Percentiles rank a stretch among this genome's conserved stretches.
These are phyloP conservation scores for Coffea eugenioides DNA, from an alignment of 257 asterid genomes.

Conservation along the genomic window DNA sequence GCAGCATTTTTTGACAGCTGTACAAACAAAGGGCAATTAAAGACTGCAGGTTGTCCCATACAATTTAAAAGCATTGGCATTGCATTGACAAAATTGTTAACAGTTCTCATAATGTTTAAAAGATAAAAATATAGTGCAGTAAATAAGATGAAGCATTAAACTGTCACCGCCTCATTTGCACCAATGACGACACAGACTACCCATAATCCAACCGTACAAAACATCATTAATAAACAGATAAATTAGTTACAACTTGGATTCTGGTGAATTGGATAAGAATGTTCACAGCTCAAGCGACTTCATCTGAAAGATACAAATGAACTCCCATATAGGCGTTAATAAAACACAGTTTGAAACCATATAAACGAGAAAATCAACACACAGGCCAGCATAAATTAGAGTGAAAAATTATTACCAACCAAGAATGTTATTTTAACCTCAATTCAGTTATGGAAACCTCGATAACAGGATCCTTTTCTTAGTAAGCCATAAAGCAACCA, in stretches of 20 bases:
- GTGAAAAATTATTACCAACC: no score
- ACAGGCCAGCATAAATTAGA: no score
- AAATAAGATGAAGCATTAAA: not conserved
- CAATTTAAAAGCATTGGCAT: not conserved
- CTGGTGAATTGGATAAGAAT: not conserved
- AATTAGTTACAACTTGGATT: not conserved
- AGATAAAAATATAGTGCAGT: not conserved
- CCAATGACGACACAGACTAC: not conserved
- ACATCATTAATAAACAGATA: no score
- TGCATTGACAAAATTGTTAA: not conserved
- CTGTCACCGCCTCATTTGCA: not conserved
- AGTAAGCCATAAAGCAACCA: no score
- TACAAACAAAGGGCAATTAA: not conserved
- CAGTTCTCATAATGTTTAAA: not conserved
- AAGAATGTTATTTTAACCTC: no score
- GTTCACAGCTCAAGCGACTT: not conserved
- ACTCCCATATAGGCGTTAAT: not conserved
- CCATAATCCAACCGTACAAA: not conserved
- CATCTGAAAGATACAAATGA: not conserved
- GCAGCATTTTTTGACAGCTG: conserved; percentile 49
- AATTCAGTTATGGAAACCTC: no score
- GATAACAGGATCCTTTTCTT: no score
- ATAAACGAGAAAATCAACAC: no score
- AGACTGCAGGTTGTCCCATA: not conserved
- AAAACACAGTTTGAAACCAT: no score